A percentile compares a stretch with the other conserved stretches of the same genome.
Conservation (phyloP, 2,329 filamentous ascomycete genomes). For the Calycina marina region DNA sequence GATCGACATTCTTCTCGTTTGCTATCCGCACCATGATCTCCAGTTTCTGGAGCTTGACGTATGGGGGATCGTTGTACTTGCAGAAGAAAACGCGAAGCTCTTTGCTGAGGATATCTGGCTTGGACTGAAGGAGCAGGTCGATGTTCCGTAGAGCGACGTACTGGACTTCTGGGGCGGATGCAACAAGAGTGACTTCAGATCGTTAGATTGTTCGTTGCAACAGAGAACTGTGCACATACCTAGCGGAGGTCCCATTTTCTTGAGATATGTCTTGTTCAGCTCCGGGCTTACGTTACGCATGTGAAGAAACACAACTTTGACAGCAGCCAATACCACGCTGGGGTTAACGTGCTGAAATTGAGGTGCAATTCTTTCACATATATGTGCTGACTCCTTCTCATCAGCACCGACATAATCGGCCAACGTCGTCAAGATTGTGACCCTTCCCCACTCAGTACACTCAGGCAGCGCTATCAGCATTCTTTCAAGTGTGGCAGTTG, state of each 20-base stretch:
- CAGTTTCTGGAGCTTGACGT: conserved; percentile 93
- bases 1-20: conserved; percentile 92
- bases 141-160: conserved; percentile 96
- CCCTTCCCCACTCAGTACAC: conserved; percentile 95
- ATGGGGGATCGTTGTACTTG: conserved; percentile 98
- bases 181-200: conserved; percentile 71
- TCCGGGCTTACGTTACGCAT: conserved; percentile 76
- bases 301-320: conserved; percentile 94
- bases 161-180: conserved; percentile 91
- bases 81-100: conserved; percentile 98
- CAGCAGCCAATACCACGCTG: conserved; percentile 89
- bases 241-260: conserved; percentile 96
- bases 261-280: conserved; percentile 70
- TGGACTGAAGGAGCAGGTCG: conserved; percentile 85
- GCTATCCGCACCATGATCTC: conserved; percentile 99
- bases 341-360: conserved; percentile 99
- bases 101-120: conserved; percentile 92
- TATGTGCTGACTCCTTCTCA: conserved; percentile 92
- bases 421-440: conserved; percentile 81
- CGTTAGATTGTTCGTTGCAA: conserved; percentile 3
- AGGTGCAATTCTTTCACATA: conserved; percentile 88
- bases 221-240: conserved; percentile 36
- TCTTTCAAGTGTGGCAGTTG: conserved; percentile 76
- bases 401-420: conserved; percentile 80
- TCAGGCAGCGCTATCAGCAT: conserved; percentile 93